These are phyloP conservation scores for Schizosaccharomyces octosporus DNA, from an alignment of 805 yeast genomes.

Conservation along the genomic window DNA sequence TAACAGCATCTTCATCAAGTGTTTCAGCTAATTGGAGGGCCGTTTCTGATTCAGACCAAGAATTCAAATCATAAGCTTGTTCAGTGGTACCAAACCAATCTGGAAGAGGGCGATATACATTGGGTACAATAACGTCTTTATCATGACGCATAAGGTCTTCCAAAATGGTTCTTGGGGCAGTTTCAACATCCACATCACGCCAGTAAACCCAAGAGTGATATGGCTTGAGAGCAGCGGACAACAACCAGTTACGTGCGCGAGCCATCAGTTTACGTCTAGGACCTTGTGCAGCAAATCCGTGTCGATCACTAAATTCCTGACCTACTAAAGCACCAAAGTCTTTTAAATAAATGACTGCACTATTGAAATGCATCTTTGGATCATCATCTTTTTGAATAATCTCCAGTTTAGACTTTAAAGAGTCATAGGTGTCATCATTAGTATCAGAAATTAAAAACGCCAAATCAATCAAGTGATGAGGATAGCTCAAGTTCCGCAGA, in stretches of 20 bases:
- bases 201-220: conserved; percentile 90
- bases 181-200: conserved; percentile 96
- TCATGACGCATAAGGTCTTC: conserved; percentile 85
- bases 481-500: conserved; percentile 38
- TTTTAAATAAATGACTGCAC: conserved; percentile 60
- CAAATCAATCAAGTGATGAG: conserved; percentile 48
- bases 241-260: conserved; percentile 80
- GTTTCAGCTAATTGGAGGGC: conserved; percentile 25
- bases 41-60: conserved; percentile 78
- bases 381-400: conserved; percentile 30
- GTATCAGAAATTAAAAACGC: conserved; percentile 76
- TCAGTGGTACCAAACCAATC: conserved; percentile 49
- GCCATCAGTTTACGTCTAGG: conserved; percentile 90
- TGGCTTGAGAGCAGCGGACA: conserved; percentile 66
- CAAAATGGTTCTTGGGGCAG: conserved; percentile 56
- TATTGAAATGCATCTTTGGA: conserved; percentile 42
- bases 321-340: conserved; percentile 87
- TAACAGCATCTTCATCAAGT: conserved; percentile 80
- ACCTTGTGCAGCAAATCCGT: conserved; percentile 90
- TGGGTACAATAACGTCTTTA: conserved; percentile 82
- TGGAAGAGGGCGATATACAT: conserved; percentile 95
- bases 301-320: conserved; percentile 78
- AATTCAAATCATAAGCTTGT: conserved; percentile 87
- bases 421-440: conserved; percentile 56
- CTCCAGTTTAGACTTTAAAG: conserved; percentile 26